Base-by-base conservation (phyloP, 2,329 filamentous ascomycete species). In the Salinomyces thailandicus region DNA sequence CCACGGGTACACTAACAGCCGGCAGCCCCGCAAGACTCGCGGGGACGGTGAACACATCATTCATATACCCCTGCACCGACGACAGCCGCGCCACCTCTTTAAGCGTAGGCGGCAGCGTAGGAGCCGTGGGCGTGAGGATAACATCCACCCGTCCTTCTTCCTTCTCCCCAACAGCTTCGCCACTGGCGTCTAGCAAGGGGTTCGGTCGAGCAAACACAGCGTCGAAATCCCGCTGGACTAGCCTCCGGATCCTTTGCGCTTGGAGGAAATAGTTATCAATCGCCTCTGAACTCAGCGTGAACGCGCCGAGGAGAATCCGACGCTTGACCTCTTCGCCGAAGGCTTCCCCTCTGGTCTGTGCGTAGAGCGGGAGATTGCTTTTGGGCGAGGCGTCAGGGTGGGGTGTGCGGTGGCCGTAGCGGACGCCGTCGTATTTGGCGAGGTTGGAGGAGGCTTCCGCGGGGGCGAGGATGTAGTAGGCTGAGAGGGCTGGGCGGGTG, bases 201-300 rank as follows among this genome's bases (percentile, higher is more conserved):
- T 94, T 87, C 3, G 64, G 62, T 29, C 76, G 61, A 12, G 63
- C 60, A 55, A 98, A 95, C 0, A 84, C 78, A 2, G 71, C 63
- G 60, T 96, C 77, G 57, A 98, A 98, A 54, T 98, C 91, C 20
- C 68, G 66, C 55, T 91, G 81, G 2, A 98, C 84, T 13, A 93
- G 67, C 37, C 85, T 73, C 1, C 91, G 79, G 26, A 95, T 76
- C 46, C 80, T 81, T 62, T 98, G 91, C 31, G 91, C 91, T 57
- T 94, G 82, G 44, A 94, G 75, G 54, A 98, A 98, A 61, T 96
- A 95, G 58, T 96, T 98, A 59, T 94, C 82, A 54, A 93, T 91
- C 7, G 86, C 86, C 43, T 82, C 77, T 0, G 89, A 87, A 60
- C 85, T 93, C 35, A 98, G 71, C 27, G 80, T 87, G 57, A 94